Conservation (phyloP, 2,329 filamentous ascomycete genomes). For the Phyllosticta capitalensis region DNA sequence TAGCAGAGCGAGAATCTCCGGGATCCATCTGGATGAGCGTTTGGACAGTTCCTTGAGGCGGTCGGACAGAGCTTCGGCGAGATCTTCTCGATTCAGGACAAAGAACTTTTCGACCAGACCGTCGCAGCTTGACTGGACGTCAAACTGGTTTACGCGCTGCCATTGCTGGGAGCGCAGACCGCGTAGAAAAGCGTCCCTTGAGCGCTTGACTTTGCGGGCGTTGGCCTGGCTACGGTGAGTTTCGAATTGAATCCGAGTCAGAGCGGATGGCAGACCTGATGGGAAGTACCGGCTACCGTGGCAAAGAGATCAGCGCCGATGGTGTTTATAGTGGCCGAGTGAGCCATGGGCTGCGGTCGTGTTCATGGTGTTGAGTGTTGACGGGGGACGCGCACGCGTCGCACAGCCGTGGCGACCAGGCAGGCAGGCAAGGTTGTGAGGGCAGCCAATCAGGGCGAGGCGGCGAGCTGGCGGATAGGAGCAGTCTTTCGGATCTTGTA, state of each 20-base stretch:
- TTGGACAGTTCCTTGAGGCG: slow-evolving; percentile 52
- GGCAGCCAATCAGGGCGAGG: background rate
- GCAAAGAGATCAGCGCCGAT: slow-evolving; percentile 64
- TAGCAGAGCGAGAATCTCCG: slow-evolving; percentile 70
- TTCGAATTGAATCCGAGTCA: slow-evolving; percentile 10
- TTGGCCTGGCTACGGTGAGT: slow-evolving; percentile 11
- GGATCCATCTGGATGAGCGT: slow-evolving; percentile 54
- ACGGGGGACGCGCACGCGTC: slow-evolving; percentile 4
- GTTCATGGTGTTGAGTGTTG: background rate
- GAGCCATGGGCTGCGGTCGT: slow-evolving; percentile 50
- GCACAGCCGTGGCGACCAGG: slow-evolving; percentile 3
- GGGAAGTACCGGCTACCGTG: slow-evolving; percentile 45
- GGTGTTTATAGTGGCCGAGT: slow-evolving; percentile 53
- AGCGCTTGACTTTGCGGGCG: slow-evolving; percentile 22
- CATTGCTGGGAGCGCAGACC: slow-evolving; percentile 33
- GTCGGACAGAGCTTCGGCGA: slow-evolving; percentile 59
- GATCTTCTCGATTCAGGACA: slow-evolving; percentile 65
- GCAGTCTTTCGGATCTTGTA: background rate
- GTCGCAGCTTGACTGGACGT: slow-evolving; percentile 30
- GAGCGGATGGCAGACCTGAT: slow-evolving; percentile 11
- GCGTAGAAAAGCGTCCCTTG: slow-evolving; percentile 30
- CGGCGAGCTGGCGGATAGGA: background rate
- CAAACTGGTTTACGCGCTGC: slow-evolving; percentile 40
- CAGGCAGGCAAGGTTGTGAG: background rate
- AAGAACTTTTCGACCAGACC: slow-evolving; percentile 76